Percentiles rank a stretch among this genome's conserved stretches.
Evolutionary conservation across 352 stramenopile genomes (phyloP).

Genomic region (Pythium pyrilobum): DNA sequence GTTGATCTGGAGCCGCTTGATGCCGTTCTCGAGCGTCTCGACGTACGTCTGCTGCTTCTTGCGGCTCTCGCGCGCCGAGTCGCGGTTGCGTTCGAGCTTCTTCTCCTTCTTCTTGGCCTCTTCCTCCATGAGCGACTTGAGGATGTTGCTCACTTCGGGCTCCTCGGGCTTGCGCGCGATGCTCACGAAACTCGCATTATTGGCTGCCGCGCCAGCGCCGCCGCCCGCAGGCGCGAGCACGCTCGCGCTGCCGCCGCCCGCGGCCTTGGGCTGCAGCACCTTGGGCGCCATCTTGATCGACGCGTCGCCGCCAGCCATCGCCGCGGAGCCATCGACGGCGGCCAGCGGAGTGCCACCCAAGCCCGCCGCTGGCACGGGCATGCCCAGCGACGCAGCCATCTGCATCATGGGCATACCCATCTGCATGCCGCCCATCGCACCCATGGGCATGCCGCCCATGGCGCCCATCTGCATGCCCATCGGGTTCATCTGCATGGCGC

Average conservation of each 20-base stretch:
- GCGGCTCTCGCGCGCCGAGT: slow-evolving; percentile 77
- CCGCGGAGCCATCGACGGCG: slow-evolving; percentile 12
- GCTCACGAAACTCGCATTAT: slow-evolving; percentile 47
- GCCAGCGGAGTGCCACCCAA: neutral
- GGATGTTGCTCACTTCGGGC: slow-evolving; percentile 76
- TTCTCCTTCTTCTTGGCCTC: slow-evolving; percentile 88
- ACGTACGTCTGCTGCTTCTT: slow-evolving; percentile 88
- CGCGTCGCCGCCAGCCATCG: slow-evolving; percentile 26
- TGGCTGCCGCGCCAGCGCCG: neutral
- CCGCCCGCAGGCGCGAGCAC: slow-evolving; percentile 13
- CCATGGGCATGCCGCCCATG: slow-evolving; percentile 25
- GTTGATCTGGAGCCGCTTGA: slow-evolving; percentile 84
- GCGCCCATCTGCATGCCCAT: slow-evolving; percentile 46
- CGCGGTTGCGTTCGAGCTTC: slow-evolving; percentile 85
- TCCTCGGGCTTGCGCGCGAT: slow-evolving; percentile 80
- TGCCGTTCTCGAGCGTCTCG: slow-evolving; percentile 80
- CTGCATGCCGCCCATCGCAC: slow-evolving; percentile 12
- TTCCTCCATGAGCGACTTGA: slow-evolving; percentile 85
- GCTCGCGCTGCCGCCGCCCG: too few species aligned
- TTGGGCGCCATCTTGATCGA: slow-evolving; percentile 20
- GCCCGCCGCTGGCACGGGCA: slow-evolving; percentile 18
- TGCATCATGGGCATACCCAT: slow-evolving; percentile 25
- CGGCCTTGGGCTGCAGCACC: slow-evolving; percentile 45
- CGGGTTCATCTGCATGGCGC: slow-evolving; percentile 21
- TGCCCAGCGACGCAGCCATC: slow-evolving; percentile 27